Percentiles rank a stretch among this genome's conserved stretches.
These are phyloP conservation scores for Albifimbria verrucaria DNA, from an alignment of 2,329 filamentous ascomycete genomes.

Conservation along the genomic window DNA sequence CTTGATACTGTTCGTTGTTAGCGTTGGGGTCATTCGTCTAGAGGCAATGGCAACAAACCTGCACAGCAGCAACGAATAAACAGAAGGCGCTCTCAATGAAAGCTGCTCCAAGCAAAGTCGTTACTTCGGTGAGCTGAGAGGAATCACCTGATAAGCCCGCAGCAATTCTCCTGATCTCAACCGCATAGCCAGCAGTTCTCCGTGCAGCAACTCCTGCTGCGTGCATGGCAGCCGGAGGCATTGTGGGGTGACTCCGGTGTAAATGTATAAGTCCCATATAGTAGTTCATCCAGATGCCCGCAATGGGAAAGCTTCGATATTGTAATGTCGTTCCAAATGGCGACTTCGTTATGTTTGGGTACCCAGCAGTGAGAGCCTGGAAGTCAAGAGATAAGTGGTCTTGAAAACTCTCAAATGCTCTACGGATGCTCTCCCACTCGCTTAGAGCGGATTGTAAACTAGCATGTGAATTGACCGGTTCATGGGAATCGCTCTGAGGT, in stretches of 20 bases:
- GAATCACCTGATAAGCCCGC: constrained; percentile 65
- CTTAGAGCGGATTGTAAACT: constrained; percentile 66
- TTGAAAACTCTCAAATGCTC: constrained; percentile 66
- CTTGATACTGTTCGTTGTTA: constrained; percentile 57
- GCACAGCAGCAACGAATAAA: constrained; percentile 82
- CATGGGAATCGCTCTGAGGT: constrained; percentile 38
- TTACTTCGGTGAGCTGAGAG: constrained; percentile 55
- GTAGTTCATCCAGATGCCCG: constrained; percentile 82
- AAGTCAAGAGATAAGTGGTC: constrained; percentile 70
- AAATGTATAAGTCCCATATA: constrained; percentile 82
- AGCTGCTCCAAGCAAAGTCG: constrained; percentile 73
- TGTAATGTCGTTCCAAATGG: constrained; percentile 81
- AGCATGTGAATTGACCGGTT: constrained; percentile 58
- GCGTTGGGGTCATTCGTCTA: constrained; percentile 2
- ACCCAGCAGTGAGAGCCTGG: constrained; percentile 68
- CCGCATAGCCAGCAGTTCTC: constrained; percentile 68
- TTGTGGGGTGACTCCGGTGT: constrained; percentile 78
- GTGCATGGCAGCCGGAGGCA: constrained; percentile 88
- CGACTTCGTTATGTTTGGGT: constrained; percentile 55
- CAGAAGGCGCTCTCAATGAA: constrained; percentile 80
- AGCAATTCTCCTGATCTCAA: constrained; percentile 74
- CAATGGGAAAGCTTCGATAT: constrained; percentile 84
- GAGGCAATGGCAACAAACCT: constrained; percentile 38
- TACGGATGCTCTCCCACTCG: constrained; percentile 76
- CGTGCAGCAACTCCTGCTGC: constrained; percentile 75